Base-by-base conservation (phyloP, 768 basidiomycete species). In the Termitomyces sp. region DNA sequence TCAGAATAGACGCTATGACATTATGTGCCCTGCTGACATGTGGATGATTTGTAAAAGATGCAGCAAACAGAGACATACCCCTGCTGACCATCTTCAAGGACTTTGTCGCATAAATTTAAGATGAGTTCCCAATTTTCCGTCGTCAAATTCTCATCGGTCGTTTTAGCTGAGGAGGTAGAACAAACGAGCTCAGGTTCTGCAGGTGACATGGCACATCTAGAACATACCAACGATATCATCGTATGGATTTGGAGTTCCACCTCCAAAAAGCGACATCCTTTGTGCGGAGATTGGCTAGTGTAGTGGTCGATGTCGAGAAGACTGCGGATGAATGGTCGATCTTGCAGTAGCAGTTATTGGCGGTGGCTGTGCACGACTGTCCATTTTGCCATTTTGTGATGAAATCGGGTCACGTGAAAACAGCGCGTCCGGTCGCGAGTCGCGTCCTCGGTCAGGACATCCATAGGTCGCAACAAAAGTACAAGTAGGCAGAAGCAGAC, bases 121-220 rank as follows among this genome's bases (percentile, higher is more conserved):
- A 95, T 92, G 58, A 94, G 77, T 68, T 94, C 94, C 97, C 97
- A 99, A 72, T 97, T 92, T 75, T 97, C 96, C 55, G 81, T 79
- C 0, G 95, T 95, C 58, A 95, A 77, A 70, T 94, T 94, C 82
- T 98, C 97, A 70, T 95, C 93, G n/a, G 97, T 99, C 34, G 96
- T 90, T 74, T 97, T 96, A 65, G 73, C 95, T 97, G 72, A 9
- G 26, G 29, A 20, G 24, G 37, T n/a, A 41, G n/a, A 22, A n/a
- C 53, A 20, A 34, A 36, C 26, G 22, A 54, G 9, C 46, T n/a
- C 6, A 5, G 4, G 24, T 10, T 36, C 22, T 7, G 5, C 14
- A 32, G 20, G 18, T 20, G 34, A 36, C 32, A 46, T 34, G 46
- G 31, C 34, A 48, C 27, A 51, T 31, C 20, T n/a, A 46, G 16